Evolutionary conservation across 345 rosid species (phyloP).

Genomic region (Psidium friedrichsthalianum): DNA sequence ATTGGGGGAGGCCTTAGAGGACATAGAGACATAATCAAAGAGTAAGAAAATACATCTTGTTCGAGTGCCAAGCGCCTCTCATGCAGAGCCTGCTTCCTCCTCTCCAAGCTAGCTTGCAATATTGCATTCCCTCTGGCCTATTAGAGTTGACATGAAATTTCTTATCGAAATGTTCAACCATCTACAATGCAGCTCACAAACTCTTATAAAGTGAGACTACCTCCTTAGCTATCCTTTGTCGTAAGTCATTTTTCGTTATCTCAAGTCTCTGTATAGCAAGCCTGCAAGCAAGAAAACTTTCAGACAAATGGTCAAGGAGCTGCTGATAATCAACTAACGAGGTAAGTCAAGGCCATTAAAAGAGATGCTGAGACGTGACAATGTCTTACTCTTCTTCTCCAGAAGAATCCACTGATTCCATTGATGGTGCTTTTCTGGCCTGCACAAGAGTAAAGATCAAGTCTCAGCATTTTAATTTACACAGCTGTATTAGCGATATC

Average conservation of each 20-base stretch:
- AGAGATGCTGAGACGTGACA: neutral
- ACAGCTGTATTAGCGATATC: neutral
- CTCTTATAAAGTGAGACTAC: slow-evolving; percentile 23
- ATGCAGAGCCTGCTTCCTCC: slow-evolving; percentile 98
- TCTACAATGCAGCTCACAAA: neutral
- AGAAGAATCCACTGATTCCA: slow-evolving; percentile 90
- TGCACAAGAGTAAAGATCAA: slow-evolving; percentile 19
- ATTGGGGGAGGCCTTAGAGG: neutral
- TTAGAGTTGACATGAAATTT: slow-evolving; percentile 5
- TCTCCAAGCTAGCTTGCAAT: slow-evolving; percentile 92
- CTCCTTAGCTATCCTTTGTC: slow-evolving; percentile 95
- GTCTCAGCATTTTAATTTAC: neutral
- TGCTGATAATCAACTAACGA: neutral
- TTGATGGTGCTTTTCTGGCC: slow-evolving; percentile 76
- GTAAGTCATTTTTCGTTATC: slow-evolving; percentile 87
- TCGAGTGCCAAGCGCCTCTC: slow-evolving; percentile 97
- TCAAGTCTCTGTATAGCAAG: slow-evolving; percentile 97
- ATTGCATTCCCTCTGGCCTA: slow-evolving; percentile 97
- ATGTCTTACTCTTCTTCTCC: slow-evolving; percentile 94
- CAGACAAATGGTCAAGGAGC: neutral
- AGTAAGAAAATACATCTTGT: slow-evolving; percentile 70
- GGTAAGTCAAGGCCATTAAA: neutral
- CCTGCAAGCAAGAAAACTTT: slow-evolving; percentile 26
- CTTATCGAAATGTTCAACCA: slow-evolving; percentile 13
- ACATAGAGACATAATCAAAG: neutral